phyloP scores from a whole-genome alignment of 2,329 filamentous ascomycete species.

The Lecanicillium sp. region DNA sequence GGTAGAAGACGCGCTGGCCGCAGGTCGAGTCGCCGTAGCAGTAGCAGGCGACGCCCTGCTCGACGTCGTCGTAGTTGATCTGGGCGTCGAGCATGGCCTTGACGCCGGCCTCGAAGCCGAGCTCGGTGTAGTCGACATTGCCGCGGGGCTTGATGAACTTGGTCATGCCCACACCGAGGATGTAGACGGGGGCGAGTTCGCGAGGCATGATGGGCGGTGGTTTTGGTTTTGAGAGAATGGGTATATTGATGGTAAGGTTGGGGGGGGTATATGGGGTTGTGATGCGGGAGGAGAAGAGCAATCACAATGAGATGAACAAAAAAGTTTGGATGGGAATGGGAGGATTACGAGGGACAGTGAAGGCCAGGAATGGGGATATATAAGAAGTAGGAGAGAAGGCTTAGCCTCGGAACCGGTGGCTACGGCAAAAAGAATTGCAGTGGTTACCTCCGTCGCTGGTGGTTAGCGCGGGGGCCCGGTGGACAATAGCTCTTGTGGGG shows the following conservation, averaged over 20 bases:
- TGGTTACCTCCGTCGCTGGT: neutral
- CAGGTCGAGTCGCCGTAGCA: constrained; percentile 95
- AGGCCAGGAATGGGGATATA: constrained; percentile 8
- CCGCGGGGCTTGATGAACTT: constrained; percentile 97
- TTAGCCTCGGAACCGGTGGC: constrained; percentile 10
- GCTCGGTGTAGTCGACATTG: constrained; percentile 90
- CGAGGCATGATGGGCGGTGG: constrained; percentile 36
- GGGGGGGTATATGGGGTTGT: neutral
- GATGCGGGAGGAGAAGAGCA: neutral
- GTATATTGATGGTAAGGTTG: neutral
- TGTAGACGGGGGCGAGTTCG: constrained; percentile 60
- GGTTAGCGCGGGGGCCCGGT: constrained; percentile 9
- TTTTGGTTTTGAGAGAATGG: neutral
- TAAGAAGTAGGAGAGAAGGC: neutral
- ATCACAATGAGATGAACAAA: neutral
- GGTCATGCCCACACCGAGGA: constrained; percentile 97
- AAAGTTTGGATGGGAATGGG: constrained; percentile 5
- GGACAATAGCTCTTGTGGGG: constrained; percentile 3
- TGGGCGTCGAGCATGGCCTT: constrained; percentile 82
- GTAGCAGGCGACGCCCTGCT: constrained; percentile 94
- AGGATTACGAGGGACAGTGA: neutral
- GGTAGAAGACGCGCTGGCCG: constrained; percentile 95
- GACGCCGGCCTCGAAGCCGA: constrained; percentile 86
- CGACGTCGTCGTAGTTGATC: constrained; percentile 94
- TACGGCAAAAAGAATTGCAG: constrained; percentile 1